A percentile compares a stretch with the other conserved stretches of the same genome.
Conservation (phyloP, 192 early-diverging fungal genomes). For the Helicostylum pulchrum region DNA sequence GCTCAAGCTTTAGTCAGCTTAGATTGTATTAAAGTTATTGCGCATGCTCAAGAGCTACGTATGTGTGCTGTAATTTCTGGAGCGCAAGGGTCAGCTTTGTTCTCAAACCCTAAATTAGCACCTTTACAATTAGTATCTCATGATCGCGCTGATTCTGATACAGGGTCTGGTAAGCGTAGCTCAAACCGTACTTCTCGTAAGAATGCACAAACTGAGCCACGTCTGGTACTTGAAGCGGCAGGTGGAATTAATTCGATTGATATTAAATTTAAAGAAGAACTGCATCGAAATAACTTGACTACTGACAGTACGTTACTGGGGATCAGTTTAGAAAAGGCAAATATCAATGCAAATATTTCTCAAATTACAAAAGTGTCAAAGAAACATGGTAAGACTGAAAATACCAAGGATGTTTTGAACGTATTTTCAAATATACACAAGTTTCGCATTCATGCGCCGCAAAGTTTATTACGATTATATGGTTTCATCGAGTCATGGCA, state of each 20-base stretch:
- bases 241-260: constrained; percentile 17
- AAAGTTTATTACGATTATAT: constrained; percentile 70
- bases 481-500: constrained; percentile 77
- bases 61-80: constrained; percentile 39
- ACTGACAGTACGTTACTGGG: constrained; percentile 30
- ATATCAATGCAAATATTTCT: constrained; percentile 42
- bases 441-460: constrained; percentile 47
- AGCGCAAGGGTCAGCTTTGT: constrained; percentile 43
- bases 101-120: constrained; percentile 37
- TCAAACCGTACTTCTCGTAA: constrained; percentile 21
- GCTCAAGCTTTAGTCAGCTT: constrained; percentile 43
- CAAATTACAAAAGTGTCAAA: constrained; percentile 32
- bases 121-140: not conserved
- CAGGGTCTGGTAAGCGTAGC: constrained; percentile 30
- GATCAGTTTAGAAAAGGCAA: constrained; percentile 42
- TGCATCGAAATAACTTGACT: not conserved
- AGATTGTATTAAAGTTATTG: constrained; percentile 40
- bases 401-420: constrained; percentile 40
- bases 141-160: constrained; percentile 31
- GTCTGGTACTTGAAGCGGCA: constrained; percentile 14
- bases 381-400: constrained; percentile 13
- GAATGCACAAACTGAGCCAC: not conserved
- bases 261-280: constrained; percentile 15
- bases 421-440: constrained; percentile 46
- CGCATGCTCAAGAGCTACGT: constrained; percentile 44